A percentile compares a stretch with the other conserved stretches of the same genome.
Conservation (phyloP, 306 rosid genomes). For the Cicer yamashitae region DNA sequence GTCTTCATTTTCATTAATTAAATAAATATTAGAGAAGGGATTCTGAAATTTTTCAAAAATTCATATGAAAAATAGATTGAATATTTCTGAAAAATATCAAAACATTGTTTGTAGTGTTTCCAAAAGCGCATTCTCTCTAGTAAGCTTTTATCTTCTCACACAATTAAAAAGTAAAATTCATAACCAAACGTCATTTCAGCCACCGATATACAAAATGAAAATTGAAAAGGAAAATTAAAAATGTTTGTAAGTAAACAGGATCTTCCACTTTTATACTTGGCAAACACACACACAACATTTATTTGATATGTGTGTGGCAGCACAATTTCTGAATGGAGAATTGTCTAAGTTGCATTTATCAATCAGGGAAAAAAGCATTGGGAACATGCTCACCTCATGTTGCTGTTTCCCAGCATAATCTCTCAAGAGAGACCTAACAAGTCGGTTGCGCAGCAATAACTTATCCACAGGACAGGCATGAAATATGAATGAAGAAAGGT, state of each 20-base stretch:
- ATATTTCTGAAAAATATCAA: too few relatives aligned
- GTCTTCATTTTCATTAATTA: too few relatives aligned
- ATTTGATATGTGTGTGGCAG: conserved; percentile 19
- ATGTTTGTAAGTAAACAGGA: too few relatives aligned
- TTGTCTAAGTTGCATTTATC: conserved; percentile 12
- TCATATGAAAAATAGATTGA: too few relatives aligned
- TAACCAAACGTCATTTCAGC: too few relatives aligned
- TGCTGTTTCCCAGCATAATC: conserved; percentile 71
- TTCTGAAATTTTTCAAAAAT: too few relatives aligned
- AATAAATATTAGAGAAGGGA: too few relatives aligned
- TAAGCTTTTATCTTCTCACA: too few relatives aligned
- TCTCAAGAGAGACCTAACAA: conserved; percentile 75
- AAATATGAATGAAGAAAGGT: conserved; percentile 80
- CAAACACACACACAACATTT: conserved; percentile 2
- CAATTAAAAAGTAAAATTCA: too few relatives aligned
- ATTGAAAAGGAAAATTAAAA: not conserved
- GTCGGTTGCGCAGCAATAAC: conserved; percentile 69
- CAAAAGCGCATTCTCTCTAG: too few relatives aligned
- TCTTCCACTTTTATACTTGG: not conserved
- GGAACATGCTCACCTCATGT: conserved; percentile 66
- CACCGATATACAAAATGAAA: too few relatives aligned
- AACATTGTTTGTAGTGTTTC: too few relatives aligned
- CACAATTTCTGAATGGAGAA: conserved; percentile 14
- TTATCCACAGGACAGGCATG: conserved; percentile 50
- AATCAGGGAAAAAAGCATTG: conserved; percentile 29